Percentiles rank a stretch among this genome's conserved stretches.
Conservation (phyloP, 139 green algal species). For the Volvox africanus region DNA sequence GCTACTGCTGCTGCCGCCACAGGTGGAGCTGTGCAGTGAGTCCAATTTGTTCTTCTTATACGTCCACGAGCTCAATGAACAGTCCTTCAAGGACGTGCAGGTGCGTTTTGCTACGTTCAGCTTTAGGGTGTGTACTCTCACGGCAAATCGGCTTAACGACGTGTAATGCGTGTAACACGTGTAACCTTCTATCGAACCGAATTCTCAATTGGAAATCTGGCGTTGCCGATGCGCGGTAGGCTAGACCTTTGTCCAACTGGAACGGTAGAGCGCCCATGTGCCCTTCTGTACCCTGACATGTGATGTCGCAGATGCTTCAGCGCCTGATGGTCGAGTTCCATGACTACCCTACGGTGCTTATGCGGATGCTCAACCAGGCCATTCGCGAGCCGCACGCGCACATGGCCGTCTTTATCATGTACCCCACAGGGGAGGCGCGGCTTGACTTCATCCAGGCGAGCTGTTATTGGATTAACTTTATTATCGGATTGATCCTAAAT, state of each 20-base stretch:
- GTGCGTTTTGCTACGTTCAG: constrained; percentile 8
- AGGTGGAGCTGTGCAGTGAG: constrained; percentile 77
- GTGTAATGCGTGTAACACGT: no score
- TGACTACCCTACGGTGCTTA: constrained; percentile 71
- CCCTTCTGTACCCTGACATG: no score
- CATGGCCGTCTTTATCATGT: constrained; percentile 73
- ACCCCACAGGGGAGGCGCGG: constrained; percentile 66
- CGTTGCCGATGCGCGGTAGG: no score
- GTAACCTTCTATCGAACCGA: no score
- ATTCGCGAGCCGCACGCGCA: constrained; percentile 73
- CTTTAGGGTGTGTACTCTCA: no score
- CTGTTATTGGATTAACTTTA: no score
- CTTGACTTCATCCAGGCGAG: constrained; percentile 77
- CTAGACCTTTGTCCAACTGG: no score
- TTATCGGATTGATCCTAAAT: no score
- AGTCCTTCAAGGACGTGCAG: constrained; percentile 67
- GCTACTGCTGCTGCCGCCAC: neutral
- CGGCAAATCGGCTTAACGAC: no score
- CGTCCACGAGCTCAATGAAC: constrained; percentile 61
- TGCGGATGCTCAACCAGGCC: constrained; percentile 76
- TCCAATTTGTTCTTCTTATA: constrained; percentile 85
- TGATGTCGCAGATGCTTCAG: constrained; percentile 62
- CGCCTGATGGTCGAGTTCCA: constrained; percentile 80
- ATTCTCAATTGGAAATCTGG: no score
- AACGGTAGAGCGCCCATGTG: no score